Evolutionary conservation across 2,329 filamentous ascomycete genomes (phyloP).

Genomic region (Colletotrichum graminicola): DNA sequence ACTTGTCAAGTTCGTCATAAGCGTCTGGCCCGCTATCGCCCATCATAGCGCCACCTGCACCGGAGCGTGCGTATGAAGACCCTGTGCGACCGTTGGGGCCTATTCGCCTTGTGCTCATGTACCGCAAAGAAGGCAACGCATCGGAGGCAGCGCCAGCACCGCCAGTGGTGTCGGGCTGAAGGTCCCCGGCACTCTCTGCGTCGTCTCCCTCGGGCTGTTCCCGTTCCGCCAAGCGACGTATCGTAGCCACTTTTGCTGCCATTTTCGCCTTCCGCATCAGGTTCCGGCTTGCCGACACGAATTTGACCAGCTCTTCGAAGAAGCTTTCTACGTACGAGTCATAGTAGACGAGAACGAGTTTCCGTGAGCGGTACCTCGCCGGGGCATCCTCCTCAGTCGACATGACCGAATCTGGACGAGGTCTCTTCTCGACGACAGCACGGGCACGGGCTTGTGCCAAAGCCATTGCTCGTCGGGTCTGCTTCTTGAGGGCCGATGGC

Average conservation of each 20-base stretch:
- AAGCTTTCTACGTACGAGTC: slow-evolving; percentile 87
- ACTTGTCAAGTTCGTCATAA: slow-evolving; percentile 82
- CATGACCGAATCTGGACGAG: slow-evolving; percentile 64
- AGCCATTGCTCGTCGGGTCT: slow-evolving; percentile 60
- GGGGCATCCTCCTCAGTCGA: slow-evolving; percentile 61
- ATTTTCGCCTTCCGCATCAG: slow-evolving; percentile 89
- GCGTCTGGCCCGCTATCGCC: slow-evolving; percentile 56
- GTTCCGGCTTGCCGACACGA: slow-evolving; percentile 84
- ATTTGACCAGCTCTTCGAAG: slow-evolving; percentile 86
- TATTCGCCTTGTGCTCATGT: slow-evolving; percentile 54
- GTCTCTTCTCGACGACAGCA: slow-evolving; percentile 62
- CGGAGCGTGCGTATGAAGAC: slow-evolving; percentile 30
- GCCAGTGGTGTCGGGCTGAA: slow-evolving; percentile 29
- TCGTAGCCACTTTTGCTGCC: slow-evolving; percentile 79
- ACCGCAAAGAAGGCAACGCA: slow-evolving; percentile 55
- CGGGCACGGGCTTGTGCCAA: slow-evolving; percentile 61
- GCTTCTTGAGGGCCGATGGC: slow-evolving; percentile 53
- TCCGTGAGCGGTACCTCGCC: slow-evolving; percentile 75
- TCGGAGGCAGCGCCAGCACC: slow-evolving; percentile 43
- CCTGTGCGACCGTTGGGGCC: slow-evolving; percentile 45
- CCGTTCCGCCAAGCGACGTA: slow-evolving; percentile 70
- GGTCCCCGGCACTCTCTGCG: slow-evolving; percentile 52
- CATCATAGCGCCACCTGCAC: slow-evolving; percentile 30
- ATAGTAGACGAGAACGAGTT: slow-evolving; percentile 90
- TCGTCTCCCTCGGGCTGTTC: slow-evolving; percentile 66